A percentile compares a stretch with the other conserved stretches of the same genome.
Conservation (phyloP, 352 stramenopile species). For the Globisporangium orthogonon region DNA sequence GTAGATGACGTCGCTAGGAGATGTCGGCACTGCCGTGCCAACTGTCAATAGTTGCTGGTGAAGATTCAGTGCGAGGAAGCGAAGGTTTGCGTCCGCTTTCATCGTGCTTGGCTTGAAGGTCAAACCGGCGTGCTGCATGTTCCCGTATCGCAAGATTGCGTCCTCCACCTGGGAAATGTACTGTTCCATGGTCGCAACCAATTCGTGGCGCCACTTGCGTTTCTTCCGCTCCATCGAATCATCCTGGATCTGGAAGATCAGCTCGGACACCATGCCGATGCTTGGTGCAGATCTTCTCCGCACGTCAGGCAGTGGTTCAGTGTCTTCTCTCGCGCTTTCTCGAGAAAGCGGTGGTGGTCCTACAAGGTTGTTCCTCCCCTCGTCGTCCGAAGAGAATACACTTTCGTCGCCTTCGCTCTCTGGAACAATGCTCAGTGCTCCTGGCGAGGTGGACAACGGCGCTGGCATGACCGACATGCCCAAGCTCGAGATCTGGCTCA, state of each 20-base stretch:
- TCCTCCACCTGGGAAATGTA: constrained; percentile 80
- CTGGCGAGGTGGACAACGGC: constrained; percentile 18
- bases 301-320: constrained; percentile 12
- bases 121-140: constrained; percentile 51
- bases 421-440: constrained; percentile 24
- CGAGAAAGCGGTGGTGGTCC: constrained; percentile 11
- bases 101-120: constrained; percentile 87
- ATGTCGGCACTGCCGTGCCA: constrained; percentile 60
- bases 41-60: constrained; percentile 82
- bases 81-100: constrained; percentile 73
- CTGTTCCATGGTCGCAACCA: constrained; percentile 71
- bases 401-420: constrained; percentile 18
- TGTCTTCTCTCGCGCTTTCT: constrained; percentile 10
- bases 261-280: constrained; percentile 77
- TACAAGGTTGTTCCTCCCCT: constrained; percentile 5
- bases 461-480: constrained; percentile 22
- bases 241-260: constrained; percentile 86
- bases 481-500: constrained; percentile 43
- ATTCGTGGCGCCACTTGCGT: constrained; percentile 67
- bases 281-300: constrained; percentile 26
- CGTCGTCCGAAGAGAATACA: constrained; percentile 12
- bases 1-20: constrained; percentile 39
- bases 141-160: constrained; percentile 68
- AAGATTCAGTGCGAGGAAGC: constrained; percentile 79
- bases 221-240: constrained; percentile 76